These are phyloP conservation scores for Neurospora discreta DNA, from an alignment of 495 filamentous ascomycete genomes.

Conservation along the genomic window DNA sequence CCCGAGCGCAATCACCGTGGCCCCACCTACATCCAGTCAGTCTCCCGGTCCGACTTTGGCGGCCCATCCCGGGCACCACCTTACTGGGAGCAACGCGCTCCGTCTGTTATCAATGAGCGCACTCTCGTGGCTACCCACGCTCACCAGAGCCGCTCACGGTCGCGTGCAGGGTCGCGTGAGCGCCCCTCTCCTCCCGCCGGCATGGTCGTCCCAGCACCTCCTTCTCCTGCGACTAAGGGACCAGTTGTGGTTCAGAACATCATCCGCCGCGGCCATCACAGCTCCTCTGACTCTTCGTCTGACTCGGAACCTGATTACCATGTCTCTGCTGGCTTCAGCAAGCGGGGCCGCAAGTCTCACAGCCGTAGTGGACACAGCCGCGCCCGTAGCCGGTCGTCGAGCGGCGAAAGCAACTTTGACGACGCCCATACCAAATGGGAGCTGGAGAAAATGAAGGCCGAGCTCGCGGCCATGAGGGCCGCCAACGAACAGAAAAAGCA, in stretches of 20 bases:
- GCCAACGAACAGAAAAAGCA: constrained; percentile 13
- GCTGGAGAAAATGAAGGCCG: constrained; percentile 10
- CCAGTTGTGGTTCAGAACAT: constrained; percentile 43
- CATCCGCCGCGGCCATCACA: constrained; percentile 14
- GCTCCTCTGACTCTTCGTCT: constrained; percentile 24
- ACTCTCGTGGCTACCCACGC: constrained; percentile 24
- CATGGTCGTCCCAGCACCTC: constrained; percentile 7
- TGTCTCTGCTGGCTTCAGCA: constrained; percentile 3
- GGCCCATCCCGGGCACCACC: constrained; percentile 10
- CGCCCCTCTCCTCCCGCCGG: constrained; percentile 20
- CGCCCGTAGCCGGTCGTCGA: constrained; percentile 14
- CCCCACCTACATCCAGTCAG: constrained; percentile 31
- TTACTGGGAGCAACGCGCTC: constrained; percentile 8
- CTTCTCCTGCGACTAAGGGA: neutral
- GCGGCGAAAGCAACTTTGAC: constrained; percentile 17
- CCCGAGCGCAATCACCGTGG: constrained; percentile 6
- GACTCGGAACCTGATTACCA: constrained; percentile 13
- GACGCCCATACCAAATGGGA: constrained; percentile 14
- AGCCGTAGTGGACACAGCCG: constrained; percentile 14
- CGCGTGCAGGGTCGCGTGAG: constrained; percentile 32
- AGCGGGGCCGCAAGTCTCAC: constrained; percentile 6
- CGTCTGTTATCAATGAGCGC: constrained; percentile 12
- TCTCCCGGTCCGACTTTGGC: constrained; percentile 4
- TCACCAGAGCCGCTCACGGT: constrained; percentile 20
- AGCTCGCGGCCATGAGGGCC: constrained; percentile 12